Base-by-base conservation (phyloP, 805 yeast genomes). In the Maudiozyma bulderi region DNA sequence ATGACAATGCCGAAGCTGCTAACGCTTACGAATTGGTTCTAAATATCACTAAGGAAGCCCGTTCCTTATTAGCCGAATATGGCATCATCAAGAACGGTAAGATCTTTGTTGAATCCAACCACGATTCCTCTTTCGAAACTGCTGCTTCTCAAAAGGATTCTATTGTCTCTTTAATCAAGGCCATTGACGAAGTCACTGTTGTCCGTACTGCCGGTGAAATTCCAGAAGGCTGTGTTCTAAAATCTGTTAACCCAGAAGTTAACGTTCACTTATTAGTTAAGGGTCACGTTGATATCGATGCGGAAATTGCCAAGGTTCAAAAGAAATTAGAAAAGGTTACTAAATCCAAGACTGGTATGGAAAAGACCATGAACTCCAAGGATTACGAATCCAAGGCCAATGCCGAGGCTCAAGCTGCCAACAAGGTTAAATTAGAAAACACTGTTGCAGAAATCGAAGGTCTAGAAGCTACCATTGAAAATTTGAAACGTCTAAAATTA, bases 251-350 rank as follows among this genome's bases (percentile, higher is more conserved):
- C 51, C 84, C 95, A 45, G 84, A 79, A 48, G 81, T 87, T 65
- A 83, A 81, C 52, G 98, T 90, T 20, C 96, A 88, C 61, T 79
- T 91, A 32, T 75, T 93, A 65, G 96, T 91, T 50, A 90, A 88
- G 75, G 99, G 98, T 48, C 90, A 85, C 65, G 82, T 93, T 57
- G 97, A 91, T 67, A 78, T 90, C 57, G 97, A 89, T 60, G 84
- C 84, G 49, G 98, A 93, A 72, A 86, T 93, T 60, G 64, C 73
- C 57, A 93, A 91, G 76, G 93, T 89, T 38, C 68, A 73, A 60
- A 80, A 80, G 76, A 91, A 86, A 73, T 75, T 90, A 60, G 76
- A 68, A 52, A 84, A 83, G 67, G 78, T 83, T 42, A 67, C 71
- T 57, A 82, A 78, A 58, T 70, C 78, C 54, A 76, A 78, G 61